These are phyloP conservation scores for Cicer yamashitae DNA, from an alignment of 306 rosid genomes.

Conservation along the genomic window DNA sequence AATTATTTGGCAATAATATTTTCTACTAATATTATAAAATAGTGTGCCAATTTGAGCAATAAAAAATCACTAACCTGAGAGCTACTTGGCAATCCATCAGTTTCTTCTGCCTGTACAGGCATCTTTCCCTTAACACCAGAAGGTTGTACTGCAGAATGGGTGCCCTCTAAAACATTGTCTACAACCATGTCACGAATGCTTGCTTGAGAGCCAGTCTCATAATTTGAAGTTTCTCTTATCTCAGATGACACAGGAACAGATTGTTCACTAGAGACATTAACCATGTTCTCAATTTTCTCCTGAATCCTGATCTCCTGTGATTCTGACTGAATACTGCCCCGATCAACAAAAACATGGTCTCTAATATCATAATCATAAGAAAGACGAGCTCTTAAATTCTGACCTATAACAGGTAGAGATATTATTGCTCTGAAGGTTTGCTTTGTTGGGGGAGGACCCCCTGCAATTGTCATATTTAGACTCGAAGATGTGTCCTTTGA, in stretches of 20 bases:
- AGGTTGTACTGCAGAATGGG: slow-evolving; percentile 36
- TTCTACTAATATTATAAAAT: slow-evolving; percentile 27
- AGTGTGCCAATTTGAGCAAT: slow-evolving; percentile 2
- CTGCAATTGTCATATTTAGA: slow-evolving; percentile 87
- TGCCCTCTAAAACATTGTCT: slow-evolving; percentile 42
- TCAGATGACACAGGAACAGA: slow-evolving; percentile 48
- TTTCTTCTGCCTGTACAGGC: slow-evolving; percentile 44
- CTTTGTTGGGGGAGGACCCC: slow-evolving; percentile 94
- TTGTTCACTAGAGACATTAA: slow-evolving; percentile 38
- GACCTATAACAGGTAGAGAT: slow-evolving; percentile 85
- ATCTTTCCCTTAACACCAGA: slow-evolving; percentile 41
- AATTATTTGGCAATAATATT: slow-evolving; percentile 36
- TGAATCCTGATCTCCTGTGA: slow-evolving; percentile 47
- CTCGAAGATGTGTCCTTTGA: slow-evolving; percentile 54
- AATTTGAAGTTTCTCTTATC: slow-evolving; percentile 36
- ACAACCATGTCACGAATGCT: slow-evolving; percentile 39
- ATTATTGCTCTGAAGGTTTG: slow-evolving; percentile 88
- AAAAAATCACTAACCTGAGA: slow-evolving; percentile 51
- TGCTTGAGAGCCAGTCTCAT: slow-evolving; percentile 51
- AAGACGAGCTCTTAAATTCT: slow-evolving; percentile 77
- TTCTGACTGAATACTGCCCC: slow-evolving; percentile 45
- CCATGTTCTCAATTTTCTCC: slow-evolving; percentile 47
- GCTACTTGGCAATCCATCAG: slow-evolving; percentile 50
- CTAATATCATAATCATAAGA: slow-evolving; percentile 60
- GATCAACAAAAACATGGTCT: slow-evolving; percentile 46